phyloP scores from a whole-genome alignment of 768 basidiomycete genomes.

The Naganishia vishniacii region DNA sequence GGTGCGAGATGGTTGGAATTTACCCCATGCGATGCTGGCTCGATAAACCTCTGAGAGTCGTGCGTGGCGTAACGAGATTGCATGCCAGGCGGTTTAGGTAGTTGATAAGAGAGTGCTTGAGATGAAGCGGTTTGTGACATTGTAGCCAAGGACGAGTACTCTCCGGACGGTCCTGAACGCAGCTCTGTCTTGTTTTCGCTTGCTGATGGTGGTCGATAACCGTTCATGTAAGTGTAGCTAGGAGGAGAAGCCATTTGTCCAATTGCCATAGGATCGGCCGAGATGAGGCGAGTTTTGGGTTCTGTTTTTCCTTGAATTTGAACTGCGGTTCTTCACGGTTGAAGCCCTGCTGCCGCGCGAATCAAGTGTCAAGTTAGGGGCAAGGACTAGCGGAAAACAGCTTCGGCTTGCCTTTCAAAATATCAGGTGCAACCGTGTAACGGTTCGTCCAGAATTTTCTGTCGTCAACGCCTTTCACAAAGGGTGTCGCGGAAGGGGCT shows the following conservation, averaged over 20 bases:
- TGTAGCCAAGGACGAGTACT: background rate
- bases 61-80: background rate
- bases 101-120: background rate
- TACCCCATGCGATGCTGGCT: background rate
- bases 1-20: background rate
- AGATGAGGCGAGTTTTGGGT: too few relatives aligned
- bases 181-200: background rate
- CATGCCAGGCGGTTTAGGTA: background rate
- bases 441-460: too few relatives aligned
- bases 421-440: too few relatives aligned
- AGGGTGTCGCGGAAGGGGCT: too few relatives aligned
- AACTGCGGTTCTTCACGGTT: too few relatives aligned
- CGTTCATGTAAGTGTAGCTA: background rate
- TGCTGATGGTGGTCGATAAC: slow-evolving; percentile 7
- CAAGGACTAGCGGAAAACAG: too few relatives aligned
- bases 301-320: too few relatives aligned
- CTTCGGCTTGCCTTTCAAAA: too few relatives aligned
- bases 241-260: slow-evolving; percentile 12
- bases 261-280: background rate
- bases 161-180: background rate
- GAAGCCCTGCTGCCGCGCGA: too few relatives aligned
- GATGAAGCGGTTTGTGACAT: background rate
- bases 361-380: too few relatives aligned
- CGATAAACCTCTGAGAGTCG: background rate
- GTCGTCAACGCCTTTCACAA: too few relatives aligned